Evolutionary conservation across 352 stramenopile genomes (phyloP).

Genomic region (Globisporangium canariense): DNA sequence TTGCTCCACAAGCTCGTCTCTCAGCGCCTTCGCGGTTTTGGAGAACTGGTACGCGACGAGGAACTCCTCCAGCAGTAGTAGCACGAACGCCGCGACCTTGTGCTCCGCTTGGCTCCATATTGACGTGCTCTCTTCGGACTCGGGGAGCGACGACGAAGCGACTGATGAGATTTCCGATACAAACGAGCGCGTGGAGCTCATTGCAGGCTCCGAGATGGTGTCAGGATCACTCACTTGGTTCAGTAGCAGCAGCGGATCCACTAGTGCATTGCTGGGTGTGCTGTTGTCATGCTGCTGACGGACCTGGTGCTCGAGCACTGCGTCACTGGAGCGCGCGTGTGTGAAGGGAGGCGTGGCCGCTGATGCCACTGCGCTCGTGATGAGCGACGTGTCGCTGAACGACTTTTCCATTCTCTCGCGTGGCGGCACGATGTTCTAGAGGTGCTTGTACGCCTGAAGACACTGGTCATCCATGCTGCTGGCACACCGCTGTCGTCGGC

Average conservation of each 20-base stretch:
- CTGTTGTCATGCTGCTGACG: neutral
- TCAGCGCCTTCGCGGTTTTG: conserved; percentile 29
- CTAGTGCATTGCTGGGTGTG: no score
- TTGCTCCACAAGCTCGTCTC: conserved; percentile 35
- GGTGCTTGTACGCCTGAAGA: no score
- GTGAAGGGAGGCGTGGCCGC: neutral
- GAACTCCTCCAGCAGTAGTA: conserved; percentile 67
- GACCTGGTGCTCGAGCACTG: neutral
- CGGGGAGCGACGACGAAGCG: neutral
- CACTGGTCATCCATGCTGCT: no score
- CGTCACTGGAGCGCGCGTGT: neutral
- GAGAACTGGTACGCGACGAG: conserved; percentile 34
- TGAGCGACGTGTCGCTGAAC: neutral
- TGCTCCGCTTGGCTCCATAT: conserved; percentile 10
- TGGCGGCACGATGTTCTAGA: no score
- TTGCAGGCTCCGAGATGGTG: neutral
- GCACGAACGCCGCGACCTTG: conserved; percentile 27
- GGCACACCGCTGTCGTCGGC: no score
- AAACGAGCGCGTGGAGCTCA: conserved; percentile 1
- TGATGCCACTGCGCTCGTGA: neutral
- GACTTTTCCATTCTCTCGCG: conserved; percentile 4
- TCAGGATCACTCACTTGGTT: neutral
- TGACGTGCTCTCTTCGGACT: neutral
- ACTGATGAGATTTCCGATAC: neutral
- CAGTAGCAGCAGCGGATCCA: neutral